Conservation (phyloP, 2,329 filamentous ascomycete species). For the Neocucurbitaria cava region DNA sequence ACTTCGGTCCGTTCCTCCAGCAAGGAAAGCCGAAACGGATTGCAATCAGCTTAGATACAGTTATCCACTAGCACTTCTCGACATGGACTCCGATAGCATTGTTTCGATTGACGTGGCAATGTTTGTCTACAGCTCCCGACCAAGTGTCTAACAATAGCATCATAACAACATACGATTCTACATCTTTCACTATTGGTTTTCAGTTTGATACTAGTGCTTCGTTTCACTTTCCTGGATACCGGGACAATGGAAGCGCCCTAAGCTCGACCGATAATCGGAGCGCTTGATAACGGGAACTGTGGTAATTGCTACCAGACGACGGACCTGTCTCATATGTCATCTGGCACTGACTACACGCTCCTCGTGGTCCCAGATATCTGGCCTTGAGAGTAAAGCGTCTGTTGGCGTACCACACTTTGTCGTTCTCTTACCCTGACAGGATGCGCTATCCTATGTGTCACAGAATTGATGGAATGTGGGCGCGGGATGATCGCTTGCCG, state of each 20-base stretch:
- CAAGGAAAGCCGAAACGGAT: constrained; percentile 9
- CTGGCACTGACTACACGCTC: not conserved
- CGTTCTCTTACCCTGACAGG: not conserved
- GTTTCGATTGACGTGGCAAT: constrained; percentile 1
- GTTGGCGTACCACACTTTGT: constrained; percentile 1
- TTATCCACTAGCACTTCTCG: not conserved
- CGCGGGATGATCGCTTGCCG: not conserved
- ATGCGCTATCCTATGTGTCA: not conserved
- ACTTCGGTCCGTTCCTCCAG: constrained; percentile 37
- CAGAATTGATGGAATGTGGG: constrained; percentile 1
- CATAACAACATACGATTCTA: not conserved
- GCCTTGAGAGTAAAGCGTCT: not conserved
- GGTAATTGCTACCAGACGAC: not conserved
- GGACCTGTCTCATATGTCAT: not conserved
- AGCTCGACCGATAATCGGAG: constrained; percentile 10
- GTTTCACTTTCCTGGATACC: constrained; percentile 14
- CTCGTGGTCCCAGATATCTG: not conserved
- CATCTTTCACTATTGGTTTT: not conserved
- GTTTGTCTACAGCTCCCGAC: not conserved
- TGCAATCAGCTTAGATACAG: constrained; percentile 1
- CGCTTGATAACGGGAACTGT: constrained; percentile 7
- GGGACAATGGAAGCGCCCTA: constrained; percentile 20
- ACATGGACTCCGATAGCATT: not conserved
- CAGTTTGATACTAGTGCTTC: not conserved
- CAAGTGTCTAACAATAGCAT: not conserved